Evolutionary conservation across 352 stramenopile species (phyloP).

Genomic region (Blastocystis sp.): DNA sequence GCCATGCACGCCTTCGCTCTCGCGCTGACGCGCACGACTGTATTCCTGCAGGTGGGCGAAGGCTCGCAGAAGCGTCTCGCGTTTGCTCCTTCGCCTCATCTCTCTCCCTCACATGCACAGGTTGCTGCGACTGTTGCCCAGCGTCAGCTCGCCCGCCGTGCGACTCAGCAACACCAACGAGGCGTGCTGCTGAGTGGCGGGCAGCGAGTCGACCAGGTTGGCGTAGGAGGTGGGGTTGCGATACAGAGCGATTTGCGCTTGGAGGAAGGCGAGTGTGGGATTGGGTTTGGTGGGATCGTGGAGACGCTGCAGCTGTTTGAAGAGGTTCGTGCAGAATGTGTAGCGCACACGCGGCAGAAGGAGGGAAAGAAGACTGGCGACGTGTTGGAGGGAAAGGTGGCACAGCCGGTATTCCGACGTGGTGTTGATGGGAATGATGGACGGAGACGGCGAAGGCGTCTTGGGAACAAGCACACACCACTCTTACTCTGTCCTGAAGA

Average conservation of each 20-base stretch:
- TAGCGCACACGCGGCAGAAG: conserved; percentile 52
- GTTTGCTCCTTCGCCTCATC: conserved; percentile 40
- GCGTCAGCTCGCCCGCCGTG: not conserved
- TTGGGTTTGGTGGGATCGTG: not conserved
- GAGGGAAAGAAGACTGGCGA: not conserved
- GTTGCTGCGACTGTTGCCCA: conserved; percentile 34
- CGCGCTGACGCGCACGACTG: not conserved
- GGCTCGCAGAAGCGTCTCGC: conserved; percentile 21
- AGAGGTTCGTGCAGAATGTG: conserved; percentile 45
- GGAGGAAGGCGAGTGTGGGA: not conserved
- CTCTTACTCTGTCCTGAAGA: not conserved
- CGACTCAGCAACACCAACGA: conserved; percentile 18
- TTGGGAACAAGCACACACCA: not conserved
- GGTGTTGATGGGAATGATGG: not conserved
- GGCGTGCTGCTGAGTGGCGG: not conserved
- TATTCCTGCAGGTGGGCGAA: conserved; percentile 53
- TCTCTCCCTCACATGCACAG: not conserved
- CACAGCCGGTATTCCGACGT: not conserved
- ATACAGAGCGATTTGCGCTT: conserved; percentile 43
- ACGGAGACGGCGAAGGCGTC: not conserved
- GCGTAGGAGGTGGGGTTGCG: conserved; percentile 38
- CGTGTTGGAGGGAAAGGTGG: not conserved
- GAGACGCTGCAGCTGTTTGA: conserved; percentile 55
- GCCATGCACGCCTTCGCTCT: not conserved
- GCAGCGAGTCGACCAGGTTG: not conserved